phyloP scores from a whole-genome alignment of 331 rosid genomes.

The Prunus yedoensis region DNA sequence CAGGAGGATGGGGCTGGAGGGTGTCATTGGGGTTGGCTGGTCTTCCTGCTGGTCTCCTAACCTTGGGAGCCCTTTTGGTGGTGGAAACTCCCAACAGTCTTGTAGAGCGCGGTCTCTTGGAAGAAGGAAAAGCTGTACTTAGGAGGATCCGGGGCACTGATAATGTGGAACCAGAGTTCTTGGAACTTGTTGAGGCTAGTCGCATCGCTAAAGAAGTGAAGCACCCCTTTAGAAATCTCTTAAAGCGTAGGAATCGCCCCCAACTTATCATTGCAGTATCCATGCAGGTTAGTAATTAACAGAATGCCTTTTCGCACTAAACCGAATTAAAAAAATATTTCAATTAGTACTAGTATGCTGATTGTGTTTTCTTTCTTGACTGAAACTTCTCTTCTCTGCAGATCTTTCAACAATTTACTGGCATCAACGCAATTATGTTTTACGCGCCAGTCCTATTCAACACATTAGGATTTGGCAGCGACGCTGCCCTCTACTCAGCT shows the following conservation, averaged over 20 bases:
- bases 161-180: constrained; percentile 62
- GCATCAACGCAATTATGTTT: constrained; percentile 93
- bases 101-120: constrained; percentile 66
- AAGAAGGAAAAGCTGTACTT: constrained; percentile 57
- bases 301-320: not conserved
- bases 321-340: not conserved
- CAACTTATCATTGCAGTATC: constrained; percentile 56
- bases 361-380: constrained; percentile 8
- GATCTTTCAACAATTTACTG: constrained; percentile 81
- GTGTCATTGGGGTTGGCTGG: constrained; percentile 70
- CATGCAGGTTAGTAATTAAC: constrained; percentile 45
- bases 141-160: constrained; percentile 69
- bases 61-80: constrained; percentile 62
- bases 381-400: constrained; percentile 4
- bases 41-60: constrained; percentile 60
- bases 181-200: constrained; percentile 66
- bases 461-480: constrained; percentile 60
- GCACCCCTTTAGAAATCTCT: constrained; percentile 56
- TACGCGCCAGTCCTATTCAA: constrained; percentile 74
- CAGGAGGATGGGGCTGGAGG: constrained; percentile 90
- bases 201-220: constrained; percentile 51
- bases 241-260: constrained; percentile 65
- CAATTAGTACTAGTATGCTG: not conserved
- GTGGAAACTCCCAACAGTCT: constrained; percentile 87
- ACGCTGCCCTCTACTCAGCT: constrained; percentile 73